Conservation (phyloP, 805 yeast genomes). For the Priceomyces fermenticarens region DNA sequence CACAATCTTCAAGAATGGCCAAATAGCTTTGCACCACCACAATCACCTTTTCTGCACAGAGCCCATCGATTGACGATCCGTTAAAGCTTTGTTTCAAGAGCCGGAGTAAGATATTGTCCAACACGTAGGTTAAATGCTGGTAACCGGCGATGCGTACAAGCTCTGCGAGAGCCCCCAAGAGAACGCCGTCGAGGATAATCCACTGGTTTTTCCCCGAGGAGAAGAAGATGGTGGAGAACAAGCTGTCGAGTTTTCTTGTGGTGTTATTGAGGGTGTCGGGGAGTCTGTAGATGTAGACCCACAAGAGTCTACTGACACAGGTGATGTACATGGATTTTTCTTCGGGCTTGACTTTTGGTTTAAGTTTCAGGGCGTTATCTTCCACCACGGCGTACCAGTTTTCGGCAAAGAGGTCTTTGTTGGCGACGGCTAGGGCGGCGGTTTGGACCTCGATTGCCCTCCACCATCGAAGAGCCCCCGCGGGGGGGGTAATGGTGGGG, state of each 20-base stretch:
- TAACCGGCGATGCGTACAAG: constrained; percentile 75
- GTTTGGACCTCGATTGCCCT: constrained; percentile 65
- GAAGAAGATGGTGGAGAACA: constrained; percentile 57
- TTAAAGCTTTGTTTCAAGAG: constrained; percentile 60
- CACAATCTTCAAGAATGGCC: constrained; percentile 63
- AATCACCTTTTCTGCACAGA: constrained; percentile 67
- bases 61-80: constrained; percentile 55
- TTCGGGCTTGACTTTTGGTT: constrained; percentile 54
- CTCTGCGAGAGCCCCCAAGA: constrained; percentile 67
- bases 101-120: constrained; percentile 76
- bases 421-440: constrained; percentile 76
- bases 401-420: constrained; percentile 66
- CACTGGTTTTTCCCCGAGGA: constrained; percentile 58
- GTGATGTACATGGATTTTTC: constrained; percentile 56
- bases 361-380: constrained; percentile 54
- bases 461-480: constrained; percentile 46
- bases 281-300: constrained; percentile 87
- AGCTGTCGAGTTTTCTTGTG: constrained; percentile 66
- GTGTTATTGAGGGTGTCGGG: constrained; percentile 89
- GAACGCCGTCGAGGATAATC: constrained; percentile 60
- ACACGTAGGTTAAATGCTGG: constrained; percentile 70
- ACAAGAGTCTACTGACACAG: constrained; percentile 69
- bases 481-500: neutral
- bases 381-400: constrained; percentile 75
- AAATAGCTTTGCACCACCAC: constrained; percentile 70